Evolutionary conservation across 2,329 filamentous ascomycete species (phyloP), one percentile per base, ranked within the genome.

Genomic region (Aspergillus brasiliensis): DNA sequence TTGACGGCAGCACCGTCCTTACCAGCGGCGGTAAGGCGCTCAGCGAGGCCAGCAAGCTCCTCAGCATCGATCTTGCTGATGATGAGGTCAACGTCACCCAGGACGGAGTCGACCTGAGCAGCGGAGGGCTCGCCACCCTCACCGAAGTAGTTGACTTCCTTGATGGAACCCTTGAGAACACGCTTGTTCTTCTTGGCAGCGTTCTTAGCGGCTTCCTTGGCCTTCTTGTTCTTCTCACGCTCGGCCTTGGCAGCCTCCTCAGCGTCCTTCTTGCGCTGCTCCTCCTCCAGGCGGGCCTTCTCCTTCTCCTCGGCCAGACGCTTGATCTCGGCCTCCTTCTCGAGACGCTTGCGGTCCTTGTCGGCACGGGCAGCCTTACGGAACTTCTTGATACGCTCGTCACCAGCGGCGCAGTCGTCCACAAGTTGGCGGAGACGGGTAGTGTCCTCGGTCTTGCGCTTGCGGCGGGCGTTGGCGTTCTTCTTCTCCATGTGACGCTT

Each of bases 181-280:
- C 95, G 92, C 87, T 97, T 97, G 87, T 99, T 99, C 91, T 99
- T 99, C 90, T 99, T 99, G 72, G 95, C 90, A 13, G 95, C 95
- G 74, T 92, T 97, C 88, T 99, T 99, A 60, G 95, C 95, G 2
- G 94, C 94, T 80, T 99, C 95, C 84, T 98, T 99, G 62, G 91
- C 89, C 86, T 99, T 99, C 87, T 98, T 99, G 72, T 82, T 82
- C 65, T 90, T 85, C 68, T 94, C 92, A 68, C 90, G 91, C 59
- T 92, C 88, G 5, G 84, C 85, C 85, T 98, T 98, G 66, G 92
- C 91, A 44, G 88, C 84, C 69, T 90, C 91, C 77, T 97, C 95
- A 15, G 91, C 91, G 66, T 96, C 92, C 75, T 91, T 91, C 67
- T 88, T 86, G 48, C 88, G 86, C 77, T 88, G 85, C 71, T 90